Evolutionary conservation across 2,329 filamentous ascomycete genomes (phyloP), one percentile per base, ranked within the genome.

Genomic region (Penicillium sumatraense): DNA sequence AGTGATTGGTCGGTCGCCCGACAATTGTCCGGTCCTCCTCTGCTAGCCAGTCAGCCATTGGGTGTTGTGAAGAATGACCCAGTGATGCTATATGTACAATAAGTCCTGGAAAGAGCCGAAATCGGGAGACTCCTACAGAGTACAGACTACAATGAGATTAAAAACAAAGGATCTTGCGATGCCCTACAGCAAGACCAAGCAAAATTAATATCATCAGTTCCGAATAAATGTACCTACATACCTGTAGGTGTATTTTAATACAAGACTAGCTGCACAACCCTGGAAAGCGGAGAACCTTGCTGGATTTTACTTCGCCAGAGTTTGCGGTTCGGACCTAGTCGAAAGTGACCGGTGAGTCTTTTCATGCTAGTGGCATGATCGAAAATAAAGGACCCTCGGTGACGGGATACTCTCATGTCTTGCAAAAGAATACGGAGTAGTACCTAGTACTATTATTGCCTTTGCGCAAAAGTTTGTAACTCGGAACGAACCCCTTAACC

Each of bases 1-100:
- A 26, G 4, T 64, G 60, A 70, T 70, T 71, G 67, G 68, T 18
- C 24, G 24, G 6, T 55, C 2, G 42, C 45, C 68, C 69, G 69
- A 68, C 53, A 69, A 71, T 63, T 67, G 59, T 41, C 69, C 69
- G 69, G 44, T 31, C 42, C 21, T 20, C 47, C 49, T 48, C 44
- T 20, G 3, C 29, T 31, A 31, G 29, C 29, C 21, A 9, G 5
- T 36, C 21, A 21, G 18, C 6, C 16, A 3, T 14, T 18, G 35
- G 13, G 16, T 20, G 29, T 4, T 14, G 4, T 33, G 41, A 40
- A 31, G 14, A 49, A 36, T n/a, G n/a, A n/a, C n/a, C n/a, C n/a
- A n/a, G 23, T 26, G 7, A 40, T 35, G 33, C 21, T 23, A 31
- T 54, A 21, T n/a, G n/a, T n/a, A n/a, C n/a, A n/a, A n/a, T n/a